Conservation (phyloP, 331 rosid genomes). For the Pyrus hybrid region DNA sequence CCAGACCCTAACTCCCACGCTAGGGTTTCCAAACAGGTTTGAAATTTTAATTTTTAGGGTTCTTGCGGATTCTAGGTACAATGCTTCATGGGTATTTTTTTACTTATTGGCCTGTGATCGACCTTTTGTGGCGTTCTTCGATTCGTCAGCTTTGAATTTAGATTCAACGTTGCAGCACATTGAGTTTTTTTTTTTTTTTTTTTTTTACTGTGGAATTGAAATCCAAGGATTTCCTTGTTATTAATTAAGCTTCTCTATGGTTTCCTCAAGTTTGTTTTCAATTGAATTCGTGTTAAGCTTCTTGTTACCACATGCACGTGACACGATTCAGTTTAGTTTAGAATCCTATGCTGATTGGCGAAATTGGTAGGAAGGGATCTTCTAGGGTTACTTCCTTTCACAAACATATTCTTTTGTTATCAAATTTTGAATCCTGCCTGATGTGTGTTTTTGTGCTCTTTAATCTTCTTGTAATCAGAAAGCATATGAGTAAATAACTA, state of each 20-base stretch:
- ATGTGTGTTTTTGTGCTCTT: background rate
- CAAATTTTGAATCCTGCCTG: background rate
- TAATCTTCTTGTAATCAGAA: background rate
- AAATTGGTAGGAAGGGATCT: background rate
- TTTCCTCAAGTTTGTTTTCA: background rate
- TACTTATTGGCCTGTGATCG: background rate
- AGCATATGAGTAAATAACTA: background rate
- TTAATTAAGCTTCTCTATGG: background rate
- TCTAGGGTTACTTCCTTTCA: background rate
- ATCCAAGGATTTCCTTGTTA: background rate
- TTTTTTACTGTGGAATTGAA: background rate
- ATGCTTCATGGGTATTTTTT: background rate
- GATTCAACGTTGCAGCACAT: background rate
- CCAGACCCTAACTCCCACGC: background rate
- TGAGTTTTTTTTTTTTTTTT: background rate
- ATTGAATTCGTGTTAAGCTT: background rate
- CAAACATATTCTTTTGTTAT: background rate
- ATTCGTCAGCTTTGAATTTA: background rate
- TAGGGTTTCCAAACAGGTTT: background rate
- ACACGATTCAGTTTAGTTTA: background rate
- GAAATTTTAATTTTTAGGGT: background rate
- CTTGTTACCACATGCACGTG: background rate
- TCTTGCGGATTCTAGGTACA: background rate
- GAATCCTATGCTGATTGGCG: background rate
- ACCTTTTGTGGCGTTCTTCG: background rate